phyloP scores from a whole-genome alignment of 2,329 filamentous ascomycete genomes.

The Aphanocladium album region DNA sequence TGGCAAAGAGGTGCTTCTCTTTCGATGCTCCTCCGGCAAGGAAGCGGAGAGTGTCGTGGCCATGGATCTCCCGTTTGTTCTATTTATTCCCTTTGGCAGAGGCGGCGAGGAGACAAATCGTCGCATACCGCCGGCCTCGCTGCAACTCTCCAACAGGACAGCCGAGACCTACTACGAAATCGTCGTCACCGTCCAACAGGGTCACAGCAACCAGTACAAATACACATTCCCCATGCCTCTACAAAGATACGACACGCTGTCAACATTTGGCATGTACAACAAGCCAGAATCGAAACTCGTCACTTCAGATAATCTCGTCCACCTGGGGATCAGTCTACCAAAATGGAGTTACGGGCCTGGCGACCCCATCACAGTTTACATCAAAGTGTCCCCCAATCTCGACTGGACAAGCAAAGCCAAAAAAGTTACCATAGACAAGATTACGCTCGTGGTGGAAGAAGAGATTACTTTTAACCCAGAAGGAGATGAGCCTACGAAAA shows the following conservation, averaged over 20 bases:
- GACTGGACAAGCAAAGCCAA: constrained; percentile 89
- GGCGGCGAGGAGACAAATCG: constrained; percentile 86
- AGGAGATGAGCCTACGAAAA: constrained; percentile 88
- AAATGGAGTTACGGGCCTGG: constrained; percentile 95
- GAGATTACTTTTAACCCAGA: constrained; percentile 99
- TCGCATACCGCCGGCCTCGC: constrained; percentile 83
- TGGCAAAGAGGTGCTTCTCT: constrained; percentile 90
- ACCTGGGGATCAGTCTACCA: constrained; percentile 84
- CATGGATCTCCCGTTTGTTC: constrained; percentile 95
- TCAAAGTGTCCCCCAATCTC: constrained; percentile 86
- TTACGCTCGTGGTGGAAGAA: constrained; percentile 90
- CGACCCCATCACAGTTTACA: constrained; percentile 92
- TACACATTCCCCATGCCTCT: constrained; percentile 88
- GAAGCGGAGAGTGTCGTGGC: constrained; percentile 84
- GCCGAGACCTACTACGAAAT: constrained; percentile 97
- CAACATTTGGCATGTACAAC: constrained; percentile 99
- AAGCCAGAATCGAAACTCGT: constrained; percentile 82
- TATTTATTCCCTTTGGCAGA: constrained; percentile 93
- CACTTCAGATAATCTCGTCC: constrained; percentile 85
- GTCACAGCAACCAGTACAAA: constrained; percentile 79
- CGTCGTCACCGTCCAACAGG: constrained; percentile 92
- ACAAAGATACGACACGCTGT: constrained; percentile 90
- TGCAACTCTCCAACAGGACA: constrained; percentile 87
- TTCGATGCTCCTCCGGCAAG: constrained; percentile 75
- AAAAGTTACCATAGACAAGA: constrained; percentile 88